Evolutionary conservation across 129 eudicot genomes (phyloP).

Genomic region (Kitagawia praeruptora): DNA sequence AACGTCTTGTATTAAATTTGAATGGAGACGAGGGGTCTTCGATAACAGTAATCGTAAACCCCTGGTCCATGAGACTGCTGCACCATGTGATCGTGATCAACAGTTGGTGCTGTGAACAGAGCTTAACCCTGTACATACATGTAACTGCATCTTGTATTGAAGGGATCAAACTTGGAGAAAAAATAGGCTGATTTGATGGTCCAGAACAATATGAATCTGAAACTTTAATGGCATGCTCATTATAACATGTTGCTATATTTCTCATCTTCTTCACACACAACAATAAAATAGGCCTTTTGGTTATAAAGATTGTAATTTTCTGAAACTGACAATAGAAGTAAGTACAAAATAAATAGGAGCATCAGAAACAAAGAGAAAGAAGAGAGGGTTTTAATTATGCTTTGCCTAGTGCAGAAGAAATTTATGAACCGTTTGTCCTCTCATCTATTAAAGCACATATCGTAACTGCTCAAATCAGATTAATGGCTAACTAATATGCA

Average conservation of each 20-base stretch:
- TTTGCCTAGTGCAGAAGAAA: slow-evolving; percentile 38
- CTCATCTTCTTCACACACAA: slow-evolving; percentile 38
- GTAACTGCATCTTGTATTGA: slow-evolving; percentile 54
- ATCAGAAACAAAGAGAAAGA: slow-evolving; percentile 15
- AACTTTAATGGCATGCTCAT: slow-evolving; percentile 81
- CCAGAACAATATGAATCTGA: slow-evolving; percentile 95
- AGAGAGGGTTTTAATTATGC: slow-evolving; percentile 21
- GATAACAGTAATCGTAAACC: slow-evolving; percentile 36
- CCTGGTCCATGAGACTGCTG: slow-evolving; percentile 34
- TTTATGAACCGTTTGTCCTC: neutral
- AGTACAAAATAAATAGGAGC: neutral
- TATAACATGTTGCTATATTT: slow-evolving; percentile 68
- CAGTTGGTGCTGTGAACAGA: slow-evolving; percentile 33
- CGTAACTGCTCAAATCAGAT: neutral
- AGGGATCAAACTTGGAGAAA: slow-evolving; percentile 39
- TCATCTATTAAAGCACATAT: neutral
- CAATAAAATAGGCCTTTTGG: neutral
- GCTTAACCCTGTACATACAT: slow-evolving; percentile 46
- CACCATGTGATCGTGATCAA: slow-evolving; percentile 67
- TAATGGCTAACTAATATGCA: neutral
- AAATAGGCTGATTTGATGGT: slow-evolving; percentile 32
- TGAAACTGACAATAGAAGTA: slow-evolving; percentile 1
- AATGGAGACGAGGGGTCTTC: slow-evolving; percentile 31
- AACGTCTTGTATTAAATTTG: slow-evolving; percentile 19
- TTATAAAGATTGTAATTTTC: neutral